Percentiles rank a stretch among this genome's conserved stretches.
Conservation (phyloP, 192 early-diverging fungal species). For the Mortierella antarctica region DNA sequence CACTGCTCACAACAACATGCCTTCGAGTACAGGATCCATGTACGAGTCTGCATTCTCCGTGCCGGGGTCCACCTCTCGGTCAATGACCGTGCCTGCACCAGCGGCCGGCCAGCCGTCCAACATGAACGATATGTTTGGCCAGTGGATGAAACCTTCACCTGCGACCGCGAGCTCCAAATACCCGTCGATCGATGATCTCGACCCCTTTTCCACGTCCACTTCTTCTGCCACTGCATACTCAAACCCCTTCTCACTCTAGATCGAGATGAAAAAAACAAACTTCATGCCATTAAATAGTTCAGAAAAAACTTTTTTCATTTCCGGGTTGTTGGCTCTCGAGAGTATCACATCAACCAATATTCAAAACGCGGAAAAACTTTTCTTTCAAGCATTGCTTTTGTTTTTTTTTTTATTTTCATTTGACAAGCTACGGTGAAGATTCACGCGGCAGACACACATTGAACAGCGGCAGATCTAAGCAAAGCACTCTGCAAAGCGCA, state of each 20-base stretch:
- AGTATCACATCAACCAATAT: too few species aligned
- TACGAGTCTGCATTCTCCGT: slow-evolving; percentile 33
- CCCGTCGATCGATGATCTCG: slow-evolving; percentile 44
- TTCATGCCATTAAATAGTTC: too few species aligned
- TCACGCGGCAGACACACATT: too few species aligned
- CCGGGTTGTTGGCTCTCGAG: too few species aligned
- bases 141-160: slow-evolving; percentile 36
- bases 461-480: too few species aligned
- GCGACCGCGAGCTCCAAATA: slow-evolving; percentile 24
- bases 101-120: background rate
- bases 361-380: too few species aligned
- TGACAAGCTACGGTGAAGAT: too few species aligned
- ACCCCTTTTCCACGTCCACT: slow-evolving; percentile 22
- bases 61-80: slow-evolving; percentile 7
- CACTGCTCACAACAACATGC: background rate
- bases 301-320: too few species aligned
- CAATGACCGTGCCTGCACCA: slow-evolving; percentile 29
- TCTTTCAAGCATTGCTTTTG: too few species aligned
- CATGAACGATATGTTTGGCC: slow-evolving; percentile 43
- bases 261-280: slow-evolving; percentile 13
- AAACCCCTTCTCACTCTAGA: slow-evolving; percentile 31
- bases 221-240: slow-evolving; percentile 11
- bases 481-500: too few species aligned
- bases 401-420: too few species aligned
- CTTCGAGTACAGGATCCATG: background rate